Conservation (phyloP, 345 rosid species). For the Acer yangbiense region DNA sequence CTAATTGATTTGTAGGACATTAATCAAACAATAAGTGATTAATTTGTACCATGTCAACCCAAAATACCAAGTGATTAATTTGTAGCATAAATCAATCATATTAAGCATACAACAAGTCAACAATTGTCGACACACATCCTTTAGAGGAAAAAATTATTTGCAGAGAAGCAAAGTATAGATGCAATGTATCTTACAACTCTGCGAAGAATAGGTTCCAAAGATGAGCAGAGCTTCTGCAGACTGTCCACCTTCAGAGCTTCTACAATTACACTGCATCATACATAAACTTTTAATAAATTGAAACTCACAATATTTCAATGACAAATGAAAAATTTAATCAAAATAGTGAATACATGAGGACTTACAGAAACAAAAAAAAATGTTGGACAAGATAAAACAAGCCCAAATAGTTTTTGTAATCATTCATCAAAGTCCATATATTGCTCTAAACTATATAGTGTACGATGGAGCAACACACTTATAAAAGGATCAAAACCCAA, state of each 20-base stretch:
- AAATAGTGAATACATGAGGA: not conserved
- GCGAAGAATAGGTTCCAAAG: conserved; percentile 96
- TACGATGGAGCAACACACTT: not conserved
- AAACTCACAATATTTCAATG: conserved; percentile 4
- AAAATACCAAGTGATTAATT: too few relatives aligned
- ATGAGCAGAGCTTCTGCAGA: conserved; percentile 95
- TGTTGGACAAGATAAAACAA: not conserved
- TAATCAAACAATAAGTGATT: not conserved
- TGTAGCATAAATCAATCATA: too few relatives aligned
- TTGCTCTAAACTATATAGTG: not conserved
- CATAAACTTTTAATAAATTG: not conserved
- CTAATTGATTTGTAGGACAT: not conserved
- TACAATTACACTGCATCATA: conserved; percentile 73
- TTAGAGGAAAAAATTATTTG: not conserved
- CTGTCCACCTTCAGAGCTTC: conserved; percentile 98
- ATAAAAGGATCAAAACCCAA: too few relatives aligned
- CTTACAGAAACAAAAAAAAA: not conserved
- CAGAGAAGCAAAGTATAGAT: conserved; percentile 2
- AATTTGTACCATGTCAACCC: too few relatives aligned
- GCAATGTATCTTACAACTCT: conserved; percentile 74
- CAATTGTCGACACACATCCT: not conserved
- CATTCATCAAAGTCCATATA: not conserved
- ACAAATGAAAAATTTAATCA: not conserved
- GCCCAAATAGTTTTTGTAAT: not conserved
- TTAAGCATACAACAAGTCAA: not conserved